These are phyloP conservation scores for Aspergillus felis DNA, from an alignment of 2,329 filamentous ascomycete species.

Conservation along the genomic window DNA sequence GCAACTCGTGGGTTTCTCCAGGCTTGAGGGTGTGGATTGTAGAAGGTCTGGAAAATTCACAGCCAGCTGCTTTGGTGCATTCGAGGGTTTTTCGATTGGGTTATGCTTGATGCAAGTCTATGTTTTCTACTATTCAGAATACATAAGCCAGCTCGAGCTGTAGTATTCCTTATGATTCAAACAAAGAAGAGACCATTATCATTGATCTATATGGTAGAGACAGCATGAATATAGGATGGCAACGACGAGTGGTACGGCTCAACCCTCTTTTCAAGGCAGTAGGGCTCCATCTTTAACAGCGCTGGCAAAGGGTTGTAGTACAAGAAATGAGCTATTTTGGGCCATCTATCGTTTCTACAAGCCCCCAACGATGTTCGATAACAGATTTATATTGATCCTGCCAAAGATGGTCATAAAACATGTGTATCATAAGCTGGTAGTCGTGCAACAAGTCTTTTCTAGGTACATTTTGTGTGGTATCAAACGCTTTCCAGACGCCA, in stretches of 20 bases:
- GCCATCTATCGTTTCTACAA: background rate
- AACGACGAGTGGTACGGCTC: background rate
- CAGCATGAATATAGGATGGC: background rate
- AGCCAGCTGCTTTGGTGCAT: background rate
- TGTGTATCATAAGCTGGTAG: constrained; percentile 5
- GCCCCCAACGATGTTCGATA: background rate
- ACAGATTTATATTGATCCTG: background rate
- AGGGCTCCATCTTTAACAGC: too few relatives aligned
- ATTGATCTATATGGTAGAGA: background rate
- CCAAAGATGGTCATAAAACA: constrained; percentile 2
- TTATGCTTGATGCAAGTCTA: background rate
- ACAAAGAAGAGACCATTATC: background rate
- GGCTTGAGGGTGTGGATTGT: background rate
- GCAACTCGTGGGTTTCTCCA: background rate
- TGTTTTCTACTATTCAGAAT: background rate
- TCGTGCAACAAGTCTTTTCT: constrained; percentile 2
- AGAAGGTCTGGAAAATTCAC: background rate
- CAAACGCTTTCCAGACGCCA: constrained; percentile 12
- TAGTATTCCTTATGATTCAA: background rate
- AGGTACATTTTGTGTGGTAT: background rate
- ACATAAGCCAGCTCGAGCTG: background rate
- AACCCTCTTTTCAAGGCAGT: background rate
- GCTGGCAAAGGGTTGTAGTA: background rate
- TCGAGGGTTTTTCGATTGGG: background rate
- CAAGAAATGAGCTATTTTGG: background rate